Evolutionary conservation across 176 grass and related monocot genomes (phyloP).

Genomic region (Phragmites australis): DNA sequence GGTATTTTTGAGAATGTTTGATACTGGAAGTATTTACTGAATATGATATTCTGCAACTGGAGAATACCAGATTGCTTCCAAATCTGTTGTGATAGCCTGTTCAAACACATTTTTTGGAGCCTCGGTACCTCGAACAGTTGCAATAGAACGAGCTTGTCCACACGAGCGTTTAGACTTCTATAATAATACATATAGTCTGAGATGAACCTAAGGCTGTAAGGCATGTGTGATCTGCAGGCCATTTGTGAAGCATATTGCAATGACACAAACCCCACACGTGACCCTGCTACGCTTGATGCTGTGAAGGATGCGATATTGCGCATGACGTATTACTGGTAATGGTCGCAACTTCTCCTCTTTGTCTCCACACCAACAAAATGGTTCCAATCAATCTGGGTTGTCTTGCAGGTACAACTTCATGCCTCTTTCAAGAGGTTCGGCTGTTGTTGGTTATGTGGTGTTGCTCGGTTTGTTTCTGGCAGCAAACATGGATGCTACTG

Average conservation of each 20-base stretch:
- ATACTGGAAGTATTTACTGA: background rate
- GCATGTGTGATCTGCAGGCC: conserved; percentile 59
- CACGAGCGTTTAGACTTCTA: background rate
- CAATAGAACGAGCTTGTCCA: conserved; percentile 7
- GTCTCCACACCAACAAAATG: background rate
- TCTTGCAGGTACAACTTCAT: conserved; percentile 97
- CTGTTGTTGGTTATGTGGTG: conserved; percentile 76
- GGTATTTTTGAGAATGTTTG: background rate
- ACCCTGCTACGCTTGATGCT: conserved; percentile 59
- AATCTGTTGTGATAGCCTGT: background rate
- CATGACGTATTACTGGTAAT: conserved; percentile 96
- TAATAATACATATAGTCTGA: background rate
- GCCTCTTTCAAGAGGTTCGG: conserved; percentile 91
- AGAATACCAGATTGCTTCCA: background rate
- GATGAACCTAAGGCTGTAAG: conserved; percentile 1
- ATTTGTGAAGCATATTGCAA: conserved; percentile 77
- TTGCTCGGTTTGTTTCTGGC: conserved; percentile 83
- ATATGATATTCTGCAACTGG: background rate
- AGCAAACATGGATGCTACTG: conserved; percentile 86
- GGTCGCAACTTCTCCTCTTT: background rate
- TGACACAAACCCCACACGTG: conserved; percentile 62
- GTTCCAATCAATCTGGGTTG: background rate
- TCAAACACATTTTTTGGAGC: background rate
- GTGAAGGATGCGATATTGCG: conserved; percentile 74
- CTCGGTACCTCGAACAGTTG: conserved; percentile 21